Evolutionary conservation across 192 early-diverging fungal species (phyloP).

Genomic region (Spizellomyces sp.): DNA sequence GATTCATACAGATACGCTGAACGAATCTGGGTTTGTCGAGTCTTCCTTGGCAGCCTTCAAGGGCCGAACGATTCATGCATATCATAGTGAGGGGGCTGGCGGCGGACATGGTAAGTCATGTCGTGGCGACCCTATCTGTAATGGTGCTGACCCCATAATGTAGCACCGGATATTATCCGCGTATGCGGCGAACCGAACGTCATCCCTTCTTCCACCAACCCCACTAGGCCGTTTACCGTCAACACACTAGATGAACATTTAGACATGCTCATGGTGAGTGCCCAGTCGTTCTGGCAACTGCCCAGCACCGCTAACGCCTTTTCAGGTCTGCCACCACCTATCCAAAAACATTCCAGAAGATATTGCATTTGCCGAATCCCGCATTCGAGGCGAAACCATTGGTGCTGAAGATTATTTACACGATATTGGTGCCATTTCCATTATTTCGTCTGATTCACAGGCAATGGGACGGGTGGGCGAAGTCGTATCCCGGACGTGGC

Average conservation of each 20-base stretch:
- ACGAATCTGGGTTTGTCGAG: conserved; percentile 97
- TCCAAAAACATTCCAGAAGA: conserved; percentile 93
- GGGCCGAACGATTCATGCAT: conserved; percentile 91
- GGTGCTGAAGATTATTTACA: conserved; percentile 96
- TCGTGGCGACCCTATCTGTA: too few relatives aligned
- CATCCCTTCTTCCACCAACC: conserved; percentile 93
- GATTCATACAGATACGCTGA: conserved; percentile 97
- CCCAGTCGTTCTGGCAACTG: too few relatives aligned
- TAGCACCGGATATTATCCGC: conserved; percentile 67
- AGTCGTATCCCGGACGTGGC: conserved; percentile 90
- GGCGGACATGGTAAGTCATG: conserved; percentile 26
- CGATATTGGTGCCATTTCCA: conserved; percentile 91
- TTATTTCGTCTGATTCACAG: conserved; percentile 92
- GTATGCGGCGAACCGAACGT: conserved; percentile 80
- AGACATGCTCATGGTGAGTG: conserved; percentile 88
- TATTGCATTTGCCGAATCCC: conserved; percentile 93
- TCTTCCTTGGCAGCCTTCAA: conserved; percentile 86
- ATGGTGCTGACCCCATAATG: too few relatives aligned
- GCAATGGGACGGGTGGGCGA: conserved; percentile 98
- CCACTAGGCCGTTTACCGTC: conserved; percentile 89
- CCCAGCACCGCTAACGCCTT: background rate
- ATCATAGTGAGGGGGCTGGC: conserved; percentile 96
- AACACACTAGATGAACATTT: conserved; percentile 98
- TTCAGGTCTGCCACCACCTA: conserved; percentile 88
- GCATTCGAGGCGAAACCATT: conserved; percentile 97